Evolutionary conservation across 1,139 yeast species (phyloP).

Genomic region (Candida dubliniensis): DNA sequence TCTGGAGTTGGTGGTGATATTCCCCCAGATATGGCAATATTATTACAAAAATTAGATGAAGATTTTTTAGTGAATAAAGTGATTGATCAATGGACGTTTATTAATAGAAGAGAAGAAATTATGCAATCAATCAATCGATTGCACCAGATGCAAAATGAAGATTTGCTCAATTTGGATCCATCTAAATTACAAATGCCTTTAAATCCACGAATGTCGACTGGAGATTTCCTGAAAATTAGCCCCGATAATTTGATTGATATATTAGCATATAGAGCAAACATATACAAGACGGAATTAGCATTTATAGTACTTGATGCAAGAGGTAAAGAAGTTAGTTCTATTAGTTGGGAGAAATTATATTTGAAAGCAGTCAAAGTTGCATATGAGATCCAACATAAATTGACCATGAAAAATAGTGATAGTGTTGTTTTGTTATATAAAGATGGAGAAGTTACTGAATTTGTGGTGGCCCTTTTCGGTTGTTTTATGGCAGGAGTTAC

Average conservation of each 20-base stretch:
- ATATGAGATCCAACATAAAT: slow-evolving; percentile 74
- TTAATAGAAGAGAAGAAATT: slow-evolving; percentile 47
- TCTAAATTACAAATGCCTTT: slow-evolving; percentile 53
- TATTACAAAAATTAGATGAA: slow-evolving; percentile 44
- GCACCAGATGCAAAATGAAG: slow-evolving; percentile 33
- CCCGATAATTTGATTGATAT: slow-evolving; percentile 69
- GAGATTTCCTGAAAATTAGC: slow-evolving; percentile 16
- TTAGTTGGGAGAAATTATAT: slow-evolving; percentile 90
- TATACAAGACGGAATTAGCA: slow-evolving; percentile 69
- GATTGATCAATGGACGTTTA: slow-evolving; percentile 52
- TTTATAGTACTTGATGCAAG: slow-evolving; percentile 68
- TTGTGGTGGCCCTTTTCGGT: slow-evolving; percentile 82
- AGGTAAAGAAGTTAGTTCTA: slow-evolving; percentile 75
- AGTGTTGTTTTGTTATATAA: slow-evolving; percentile 83
- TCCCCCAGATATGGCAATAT: slow-evolving; percentile 48
- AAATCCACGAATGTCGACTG: slow-evolving; percentile 49
- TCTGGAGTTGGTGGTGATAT: slow-evolving; percentile 26
- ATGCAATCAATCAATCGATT: slow-evolving; percentile 39
- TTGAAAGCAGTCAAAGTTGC: slow-evolving; percentile 85
- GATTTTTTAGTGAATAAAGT: slow-evolving; percentile 43
- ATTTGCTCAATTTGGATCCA: slow-evolving; percentile 31
- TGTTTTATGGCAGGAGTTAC: slow-evolving; percentile 93
- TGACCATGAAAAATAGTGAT: slow-evolving; percentile 72
- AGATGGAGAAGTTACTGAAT: slow-evolving; percentile 81
- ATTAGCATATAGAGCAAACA: slow-evolving; percentile 67